Evolutionary conservation across 768 basidiomycete species (phyloP).

Genomic region (Calocybe cyanea): DNA sequence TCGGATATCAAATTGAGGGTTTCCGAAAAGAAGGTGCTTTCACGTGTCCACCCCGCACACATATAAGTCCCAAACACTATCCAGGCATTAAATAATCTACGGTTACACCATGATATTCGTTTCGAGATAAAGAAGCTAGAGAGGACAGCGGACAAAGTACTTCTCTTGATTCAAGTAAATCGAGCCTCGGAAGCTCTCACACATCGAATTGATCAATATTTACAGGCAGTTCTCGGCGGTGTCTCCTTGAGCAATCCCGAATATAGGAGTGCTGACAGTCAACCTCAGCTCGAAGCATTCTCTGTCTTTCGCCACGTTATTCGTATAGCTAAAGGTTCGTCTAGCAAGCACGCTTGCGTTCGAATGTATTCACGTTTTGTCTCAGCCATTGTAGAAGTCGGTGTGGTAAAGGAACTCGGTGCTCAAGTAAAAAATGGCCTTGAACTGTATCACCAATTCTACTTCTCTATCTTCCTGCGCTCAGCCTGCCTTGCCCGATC

Average conservation of each 20-base stretch:
- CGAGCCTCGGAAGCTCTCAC: not conserved
- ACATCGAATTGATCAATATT: not conserved
- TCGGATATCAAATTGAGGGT: constrained; percentile 63
- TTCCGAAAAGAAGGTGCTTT: constrained; percentile 68
- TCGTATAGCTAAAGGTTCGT: constrained; percentile 71
- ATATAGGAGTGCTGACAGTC: constrained; percentile 67
- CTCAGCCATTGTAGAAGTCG: constrained; percentile 75
- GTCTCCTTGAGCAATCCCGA: constrained; percentile 67
- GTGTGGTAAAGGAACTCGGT: constrained; percentile 61
- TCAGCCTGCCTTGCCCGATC: not conserved
- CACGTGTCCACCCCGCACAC: not conserved
- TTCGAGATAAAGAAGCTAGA: constrained; percentile 71
- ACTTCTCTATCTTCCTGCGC: not conserved
- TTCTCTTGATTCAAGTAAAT: constrained; percentile 73
- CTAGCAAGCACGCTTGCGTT: not conserved
- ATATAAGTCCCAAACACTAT: not conserved
- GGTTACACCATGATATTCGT: constrained; percentile 73
- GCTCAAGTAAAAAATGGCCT: constrained; percentile 67
- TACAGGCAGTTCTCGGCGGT: constrained; percentile 67
- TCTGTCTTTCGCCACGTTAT: constrained; percentile 70
- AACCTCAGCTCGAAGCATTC: constrained; percentile 66
- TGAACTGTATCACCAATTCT: constrained; percentile 55
- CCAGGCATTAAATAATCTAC: constrained; percentile 62
- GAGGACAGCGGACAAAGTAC: constrained; percentile 72
- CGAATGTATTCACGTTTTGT: constrained; percentile 1